These are phyloP conservation scores for Decorospora gaudefroyi DNA, from an alignment of 2,329 filamentous ascomycete species.

Conservation along the genomic window DNA sequence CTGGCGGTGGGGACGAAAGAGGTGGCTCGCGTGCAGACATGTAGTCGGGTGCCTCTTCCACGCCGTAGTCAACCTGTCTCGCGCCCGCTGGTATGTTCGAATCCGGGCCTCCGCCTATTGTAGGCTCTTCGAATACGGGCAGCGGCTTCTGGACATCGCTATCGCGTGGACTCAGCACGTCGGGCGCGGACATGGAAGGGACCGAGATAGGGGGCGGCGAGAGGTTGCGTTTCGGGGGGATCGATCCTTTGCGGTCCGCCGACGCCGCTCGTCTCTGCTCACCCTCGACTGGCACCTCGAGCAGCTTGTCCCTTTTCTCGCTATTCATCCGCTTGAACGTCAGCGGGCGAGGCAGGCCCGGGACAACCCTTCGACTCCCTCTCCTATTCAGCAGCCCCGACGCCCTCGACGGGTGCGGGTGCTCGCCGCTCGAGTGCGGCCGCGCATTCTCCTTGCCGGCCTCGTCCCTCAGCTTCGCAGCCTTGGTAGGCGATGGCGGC, in stretches of 20 bases:
- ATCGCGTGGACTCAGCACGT: slow-evolving; percentile 42
- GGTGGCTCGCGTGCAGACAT: slow-evolving; percentile 19
- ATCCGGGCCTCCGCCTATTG: slow-evolving; percentile 39
- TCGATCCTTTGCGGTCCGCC: slow-evolving; percentile 67
- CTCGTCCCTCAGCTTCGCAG: slow-evolving; percentile 9
- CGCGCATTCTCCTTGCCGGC: slow-evolving; percentile 39
- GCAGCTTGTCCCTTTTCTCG: slow-evolving; percentile 73
- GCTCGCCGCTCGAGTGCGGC: slow-evolving; percentile 43
- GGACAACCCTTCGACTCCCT: slow-evolving; percentile 66
- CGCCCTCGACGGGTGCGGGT: slow-evolving; percentile 13
- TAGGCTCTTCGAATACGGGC: slow-evolving; percentile 23
- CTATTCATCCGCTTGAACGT: slow-evolving; percentile 85
- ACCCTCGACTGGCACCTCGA: slow-evolving; percentile 65
- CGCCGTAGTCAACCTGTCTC: slow-evolving; percentile 42
- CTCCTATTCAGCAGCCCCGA: slow-evolving; percentile 34
- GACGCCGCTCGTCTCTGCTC: slow-evolving; percentile 77
- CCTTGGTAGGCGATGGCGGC: slow-evolving; percentile 21
- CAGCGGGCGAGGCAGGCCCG: slow-evolving; percentile 73
- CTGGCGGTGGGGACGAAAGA: slow-evolving; percentile 24
- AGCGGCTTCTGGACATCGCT: slow-evolving; percentile 32
- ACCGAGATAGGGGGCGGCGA: slow-evolving; percentile 48
- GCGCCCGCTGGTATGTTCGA: slow-evolving; percentile 43
- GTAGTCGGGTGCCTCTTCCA: slow-evolving; percentile 33
- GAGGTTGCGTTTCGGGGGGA: slow-evolving; percentile 54
- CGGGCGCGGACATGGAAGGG: slow-evolving; percentile 49